Evolutionary conservation across 2,329 filamentous ascomycete species (phyloP).

Genomic region (Aspergillus pseudoglaucus): DNA sequence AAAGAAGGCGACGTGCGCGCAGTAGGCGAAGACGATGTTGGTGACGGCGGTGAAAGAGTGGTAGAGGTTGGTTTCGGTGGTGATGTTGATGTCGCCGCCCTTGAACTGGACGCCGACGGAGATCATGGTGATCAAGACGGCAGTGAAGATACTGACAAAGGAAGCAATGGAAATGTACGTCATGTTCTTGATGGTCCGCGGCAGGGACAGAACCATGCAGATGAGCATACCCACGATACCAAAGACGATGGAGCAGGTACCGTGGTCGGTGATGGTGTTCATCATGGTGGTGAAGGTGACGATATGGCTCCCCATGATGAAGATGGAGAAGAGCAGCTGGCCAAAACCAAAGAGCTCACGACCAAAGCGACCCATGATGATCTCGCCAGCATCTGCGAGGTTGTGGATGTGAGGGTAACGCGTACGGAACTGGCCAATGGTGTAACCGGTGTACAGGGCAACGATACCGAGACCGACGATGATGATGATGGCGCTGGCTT

Average conservation of each 20-base stretch:
- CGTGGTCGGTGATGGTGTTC: constrained; percentile 56
- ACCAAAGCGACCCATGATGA: constrained; percentile 56
- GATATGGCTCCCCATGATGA: constrained; percentile 65
- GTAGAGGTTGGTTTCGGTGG: constrained; percentile 41
- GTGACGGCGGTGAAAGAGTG: constrained; percentile 56
- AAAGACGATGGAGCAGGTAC: constrained; percentile 58
- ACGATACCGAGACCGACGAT: constrained; percentile 51
- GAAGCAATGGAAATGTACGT: constrained; percentile 56
- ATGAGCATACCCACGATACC: constrained; percentile 53
- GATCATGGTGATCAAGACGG: constrained; percentile 63
- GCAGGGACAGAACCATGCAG: constrained; percentile 54
- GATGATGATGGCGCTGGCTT: constrained; percentile 43
- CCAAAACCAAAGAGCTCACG: constrained; percentile 57
- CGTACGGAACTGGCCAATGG: constrained; percentile 53
- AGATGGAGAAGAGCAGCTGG: constrained; percentile 59
- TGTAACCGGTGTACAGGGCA: constrained; percentile 53
- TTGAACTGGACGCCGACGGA: constrained; percentile 52
- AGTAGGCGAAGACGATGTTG: constrained; percentile 67
- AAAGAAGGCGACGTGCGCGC: constrained; percentile 64
- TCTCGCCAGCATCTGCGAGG: constrained; percentile 60
- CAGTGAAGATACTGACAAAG: constrained; percentile 57
- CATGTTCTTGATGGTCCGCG: constrained; percentile 57
- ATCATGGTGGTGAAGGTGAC: constrained; percentile 64
- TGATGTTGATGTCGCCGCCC: constrained; percentile 30
- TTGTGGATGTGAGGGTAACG: constrained; percentile 55